phyloP scores from a whole-genome alignment of 768 basidiomycete species.

The Trametes cubensis region DNA sequence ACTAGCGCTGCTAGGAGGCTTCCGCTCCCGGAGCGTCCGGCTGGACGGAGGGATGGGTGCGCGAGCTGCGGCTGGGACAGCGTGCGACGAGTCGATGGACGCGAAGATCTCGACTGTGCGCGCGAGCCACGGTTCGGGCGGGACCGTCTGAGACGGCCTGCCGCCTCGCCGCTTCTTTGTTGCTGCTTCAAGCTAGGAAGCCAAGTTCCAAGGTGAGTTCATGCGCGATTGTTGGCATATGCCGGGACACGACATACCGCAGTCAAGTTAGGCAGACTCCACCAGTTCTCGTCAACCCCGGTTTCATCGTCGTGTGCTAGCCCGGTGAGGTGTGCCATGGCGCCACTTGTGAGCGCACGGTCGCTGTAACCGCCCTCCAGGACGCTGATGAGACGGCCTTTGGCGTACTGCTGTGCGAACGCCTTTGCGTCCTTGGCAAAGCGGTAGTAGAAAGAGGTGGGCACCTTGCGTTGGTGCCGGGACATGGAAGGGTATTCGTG shows the following conservation, averaged over 20 bases:
- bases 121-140: slow-evolving; percentile 58
- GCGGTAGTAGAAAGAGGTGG: slow-evolving; percentile 79
- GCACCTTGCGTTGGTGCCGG: slow-evolving; percentile 87
- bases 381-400: slow-evolving; percentile 79
- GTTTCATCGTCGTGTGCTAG: slow-evolving; percentile 43
- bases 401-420: slow-evolving; percentile 66
- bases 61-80: slow-evolving; percentile 22
- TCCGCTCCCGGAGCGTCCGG: slow-evolving; percentile 54
- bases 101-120: slow-evolving; percentile 54
- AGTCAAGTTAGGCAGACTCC: slow-evolving; percentile 59
- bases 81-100: slow-evolving; percentile 37
- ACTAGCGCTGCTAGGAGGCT: slow-evolving; percentile 22
- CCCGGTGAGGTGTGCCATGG: slow-evolving; percentile 80
- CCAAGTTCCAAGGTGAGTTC: background rate
- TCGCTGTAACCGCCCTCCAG: slow-evolving; percentile 97
- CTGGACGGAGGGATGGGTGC: slow-evolving; percentile 39
- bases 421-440: slow-evolving; percentile 73
- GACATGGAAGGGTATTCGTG: slow-evolving; percentile 93
- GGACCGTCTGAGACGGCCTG: slow-evolving; percentile 39
- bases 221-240: background rate
- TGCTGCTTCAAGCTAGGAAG: slow-evolving; percentile 60
- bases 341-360: slow-evolving; percentile 79
- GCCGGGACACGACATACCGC: slow-evolving; percentile 46
- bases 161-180: slow-evolving; percentile 63
- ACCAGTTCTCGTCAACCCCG: slow-evolving; percentile 53